Percentiles rank a stretch among this genome's conserved stretches.
phyloP scores from a whole-genome alignment of 1,284 basidiomycete species.

The Ceratobasidium sp. region DNA sequence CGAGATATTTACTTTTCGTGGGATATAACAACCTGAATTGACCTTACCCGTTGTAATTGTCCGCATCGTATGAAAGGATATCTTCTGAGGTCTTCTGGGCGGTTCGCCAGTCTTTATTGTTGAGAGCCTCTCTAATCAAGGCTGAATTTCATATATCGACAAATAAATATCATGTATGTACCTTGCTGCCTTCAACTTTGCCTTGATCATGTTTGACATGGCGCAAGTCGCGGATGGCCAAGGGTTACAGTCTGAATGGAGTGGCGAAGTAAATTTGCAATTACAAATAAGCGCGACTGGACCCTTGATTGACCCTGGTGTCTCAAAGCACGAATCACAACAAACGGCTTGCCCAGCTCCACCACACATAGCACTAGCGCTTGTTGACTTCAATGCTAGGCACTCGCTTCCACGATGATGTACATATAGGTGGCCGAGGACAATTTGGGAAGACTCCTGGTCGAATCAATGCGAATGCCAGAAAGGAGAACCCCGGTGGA shows the following conservation, averaged over 20 bases:
- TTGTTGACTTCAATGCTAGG: conserved; percentile 6
- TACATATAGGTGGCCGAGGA: conserved; percentile 16
- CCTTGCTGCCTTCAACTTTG: conserved; percentile 75
- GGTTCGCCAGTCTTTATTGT: conserved; percentile 72
- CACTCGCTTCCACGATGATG: conserved; percentile 36
- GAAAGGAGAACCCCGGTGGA: conserved; percentile 37
- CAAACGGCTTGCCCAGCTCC: conserved; percentile 32
- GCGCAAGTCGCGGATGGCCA: background rate
- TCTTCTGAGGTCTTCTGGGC: conserved; percentile 70
- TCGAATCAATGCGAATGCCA: conserved; percentile 5
- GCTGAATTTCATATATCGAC: background rate
- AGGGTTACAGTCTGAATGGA: background rate
- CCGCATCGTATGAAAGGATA: conserved; percentile 72
- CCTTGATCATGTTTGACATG: conserved; percentile 61
- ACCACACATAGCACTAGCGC: background rate
- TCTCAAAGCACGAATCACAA: background rate
- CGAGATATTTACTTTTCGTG: conserved; percentile 20
- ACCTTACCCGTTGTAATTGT: conserved; percentile 79
- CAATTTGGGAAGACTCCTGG: conserved; percentile 23
- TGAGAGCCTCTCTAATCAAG: conserved; percentile 65
- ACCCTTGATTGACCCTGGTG: background rate
- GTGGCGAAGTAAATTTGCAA: conserved; percentile 1
- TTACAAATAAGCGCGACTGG: background rate
- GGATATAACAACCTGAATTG: conserved; percentile 43
- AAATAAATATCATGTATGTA: background rate